A percentile compares a stretch with the other conserved stretches of the same genome.
These are phyloP conservation scores for Carex littledalei DNA, from an alignment of 176 grass and related monocot genomes.

Conservation along the genomic window DNA sequence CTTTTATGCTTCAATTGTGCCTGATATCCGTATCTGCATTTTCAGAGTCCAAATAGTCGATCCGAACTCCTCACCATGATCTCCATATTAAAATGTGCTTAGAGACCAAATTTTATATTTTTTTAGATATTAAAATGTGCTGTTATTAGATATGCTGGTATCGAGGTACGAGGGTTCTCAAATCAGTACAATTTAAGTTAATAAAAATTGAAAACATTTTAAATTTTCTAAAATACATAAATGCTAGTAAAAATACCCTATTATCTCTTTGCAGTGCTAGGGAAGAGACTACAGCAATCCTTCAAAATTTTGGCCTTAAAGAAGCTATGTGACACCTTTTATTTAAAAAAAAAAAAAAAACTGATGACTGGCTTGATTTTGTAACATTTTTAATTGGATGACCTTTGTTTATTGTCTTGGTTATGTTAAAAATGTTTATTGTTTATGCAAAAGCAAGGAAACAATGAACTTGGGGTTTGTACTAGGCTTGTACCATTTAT, in stretches of 20 bases:
- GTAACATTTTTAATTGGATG: not conserved
- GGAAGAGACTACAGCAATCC: constrained; percentile 54
- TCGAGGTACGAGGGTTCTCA: not conserved
- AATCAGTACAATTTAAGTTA: not conserved
- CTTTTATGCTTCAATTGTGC: too few species aligned
- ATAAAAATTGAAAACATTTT: not conserved
- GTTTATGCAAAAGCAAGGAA: not conserved
- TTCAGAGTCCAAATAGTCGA: too few species aligned
- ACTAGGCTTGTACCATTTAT: not conserved
- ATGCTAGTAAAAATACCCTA: constrained; percentile 1
- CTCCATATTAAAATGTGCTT: too few species aligned
- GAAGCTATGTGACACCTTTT: not conserved
- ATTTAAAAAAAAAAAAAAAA: not conserved
- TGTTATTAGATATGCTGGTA: not conserved
- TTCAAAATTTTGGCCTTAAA: constrained; percentile 49
- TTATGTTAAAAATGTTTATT: not conserved
- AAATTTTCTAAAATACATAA: not conserved
- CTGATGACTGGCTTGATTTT: not conserved
- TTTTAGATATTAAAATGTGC: too few species aligned
- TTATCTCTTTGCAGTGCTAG: constrained; percentile 58
- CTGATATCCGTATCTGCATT: too few species aligned
- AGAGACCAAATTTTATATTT: too few species aligned
- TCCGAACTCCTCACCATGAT: too few species aligned
- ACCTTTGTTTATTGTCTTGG: not conserved
- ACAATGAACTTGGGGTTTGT: not conserved